These are phyloP conservation scores for Nemania sp. DNA, from an alignment of 2,329 filamentous ascomycete genomes.

Conservation along the genomic window DNA sequence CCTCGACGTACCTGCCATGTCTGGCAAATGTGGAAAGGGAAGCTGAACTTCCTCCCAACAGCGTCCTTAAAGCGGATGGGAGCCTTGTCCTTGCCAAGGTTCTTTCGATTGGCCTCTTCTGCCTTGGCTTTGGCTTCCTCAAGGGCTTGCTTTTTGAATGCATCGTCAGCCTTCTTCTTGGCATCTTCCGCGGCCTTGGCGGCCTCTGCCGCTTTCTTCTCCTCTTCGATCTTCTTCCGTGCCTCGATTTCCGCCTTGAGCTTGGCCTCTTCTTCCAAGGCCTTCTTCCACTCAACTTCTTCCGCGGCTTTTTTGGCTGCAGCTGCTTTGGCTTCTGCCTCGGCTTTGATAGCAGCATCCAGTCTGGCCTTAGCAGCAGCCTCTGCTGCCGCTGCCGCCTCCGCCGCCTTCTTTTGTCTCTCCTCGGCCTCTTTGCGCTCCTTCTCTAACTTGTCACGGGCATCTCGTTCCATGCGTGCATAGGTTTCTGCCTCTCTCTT, in stretches of 20 bases:
- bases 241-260: slow-evolving; percentile 46
- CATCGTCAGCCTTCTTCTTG: slow-evolving; percentile 60
- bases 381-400: slow-evolving; percentile 53
- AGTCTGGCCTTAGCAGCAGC: slow-evolving; percentile 48
- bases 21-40: slow-evolving; percentile 82
- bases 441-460: slow-evolving; percentile 41
- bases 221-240: slow-evolving; percentile 45
- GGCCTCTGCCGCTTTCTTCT: slow-evolving; percentile 41
- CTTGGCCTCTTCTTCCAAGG: slow-evolving; percentile 40
- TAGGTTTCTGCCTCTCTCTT: slow-evolving; percentile 33
- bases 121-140: slow-evolving; percentile 52
- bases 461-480: slow-evolving; percentile 41
- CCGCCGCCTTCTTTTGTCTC: slow-evolving; percentile 48
- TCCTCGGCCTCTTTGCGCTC: slow-evolving; percentile 48
- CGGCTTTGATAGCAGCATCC: slow-evolving; percentile 45
- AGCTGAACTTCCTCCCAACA: slow-evolving; percentile 87
- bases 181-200: slow-evolving; percentile 53
- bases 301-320: slow-evolving; percentile 35
- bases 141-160: slow-evolving; percentile 53
- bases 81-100: slow-evolving; percentile 63
- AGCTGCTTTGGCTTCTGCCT: slow-evolving; percentile 32
- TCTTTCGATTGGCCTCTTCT: slow-evolving; percentile 48
- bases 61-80: slow-evolving; percentile 92
- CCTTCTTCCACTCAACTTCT: slow-evolving; percentile 35
- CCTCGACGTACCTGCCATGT: slow-evolving; percentile 74